Base-by-base conservation (phyloP, 192 early-diverging fungal genomes). In the Coemansia sp. region DNA sequence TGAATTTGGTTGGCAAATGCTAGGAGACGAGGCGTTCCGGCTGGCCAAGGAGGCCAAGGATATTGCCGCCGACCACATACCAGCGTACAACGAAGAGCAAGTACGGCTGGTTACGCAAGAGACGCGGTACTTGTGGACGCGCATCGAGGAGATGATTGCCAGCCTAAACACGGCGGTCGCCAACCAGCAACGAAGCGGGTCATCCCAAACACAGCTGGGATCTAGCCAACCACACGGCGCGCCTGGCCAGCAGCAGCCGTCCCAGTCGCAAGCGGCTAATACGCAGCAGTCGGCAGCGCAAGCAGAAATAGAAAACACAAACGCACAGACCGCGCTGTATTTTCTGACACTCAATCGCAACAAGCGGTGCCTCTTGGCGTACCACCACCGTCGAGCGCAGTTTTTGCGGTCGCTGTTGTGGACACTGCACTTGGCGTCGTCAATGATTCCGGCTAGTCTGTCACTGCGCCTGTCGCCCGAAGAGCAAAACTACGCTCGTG, bases 331-430 rank as follows among this genome's bases (percentile, higher is more conserved):
- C 3, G 45, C 72, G 42, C 62, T 82, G 35, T 82, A 77, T 31
- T 45, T 70, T 1, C 55, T 70, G 38, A 82, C 79, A 4, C 71
- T 93, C 25, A 82, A 84, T 35, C 86, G 93, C 35, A 94, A 95
- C 84, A 95, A 94, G 60, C 90, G 93, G 7, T 87, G 90, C n/a
- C 80, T 98, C 5, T 86, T 96, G 65, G 91, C 93, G 7, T 98
- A 98, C 72, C 92, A 94, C 60, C 82, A 83, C 10, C 85, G 87
- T 31, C 85, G 95, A 4, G 84, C 88, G 20, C 84, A 88, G 47
- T 79, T 95, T 57, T 73, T 88, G 69, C 86, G 88, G 28, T 71
- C 90, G 35, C 85, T 86, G 4, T 67, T 88, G 25, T 86, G 89
- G 68, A 65, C 62, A 6, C 64, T 83, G 53, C 83, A 72, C 37